Base-by-base conservation (phyloP, 2,329 filamentous ascomycete species). In the Epichloe amarillans region DNA sequence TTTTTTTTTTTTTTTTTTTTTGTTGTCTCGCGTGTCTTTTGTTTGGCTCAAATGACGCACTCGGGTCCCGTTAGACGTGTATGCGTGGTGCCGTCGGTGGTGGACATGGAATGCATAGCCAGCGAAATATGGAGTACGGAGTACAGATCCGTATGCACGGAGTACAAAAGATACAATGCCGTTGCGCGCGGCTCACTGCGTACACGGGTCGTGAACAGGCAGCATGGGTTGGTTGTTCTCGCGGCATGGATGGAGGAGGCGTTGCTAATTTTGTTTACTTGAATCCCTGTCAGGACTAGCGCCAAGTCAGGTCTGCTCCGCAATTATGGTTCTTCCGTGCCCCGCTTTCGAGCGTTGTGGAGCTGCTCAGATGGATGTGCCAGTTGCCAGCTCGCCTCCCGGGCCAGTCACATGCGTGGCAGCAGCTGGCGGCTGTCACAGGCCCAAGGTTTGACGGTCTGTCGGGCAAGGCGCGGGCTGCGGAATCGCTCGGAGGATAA, bases 231-330 rank as follows among this genome's bases (percentile, higher is more conserved):
- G 30, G 30, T 30, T 30, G 38, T 40, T 40, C 45, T 47, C 47
- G 51, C 51, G 35, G 35, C 45, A 40, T 47, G 44, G 33, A 47
- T 14, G 38, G 37, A 12, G 33, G 37, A 12, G 44, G 21, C 36
- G 46, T 15, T 44, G 41, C 33, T 38, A 23, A 49, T 43, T 54
- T 58, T 64, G 62, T 64, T 64, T 64, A 64, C 60, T 63, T 63
- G 50, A 50, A 6, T 23, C 59, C 54, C 39, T 4, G 55, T 54
- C 40, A 15, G 54, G 61, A 46, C 52, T 63, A 63, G 61, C 54
- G 49, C 26, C 15, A 14, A n/a, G 23, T 38, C 37, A 33, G 47
- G 17, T 21, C 21, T 14, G 19, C 35, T 17, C 19, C 51, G 53
- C 49, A 51, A 41, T 51, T 55, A 47, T 42, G 14, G 53, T 53